Conservation (phyloP, 805 yeast genomes). For the Candida ovalis region DNA sequence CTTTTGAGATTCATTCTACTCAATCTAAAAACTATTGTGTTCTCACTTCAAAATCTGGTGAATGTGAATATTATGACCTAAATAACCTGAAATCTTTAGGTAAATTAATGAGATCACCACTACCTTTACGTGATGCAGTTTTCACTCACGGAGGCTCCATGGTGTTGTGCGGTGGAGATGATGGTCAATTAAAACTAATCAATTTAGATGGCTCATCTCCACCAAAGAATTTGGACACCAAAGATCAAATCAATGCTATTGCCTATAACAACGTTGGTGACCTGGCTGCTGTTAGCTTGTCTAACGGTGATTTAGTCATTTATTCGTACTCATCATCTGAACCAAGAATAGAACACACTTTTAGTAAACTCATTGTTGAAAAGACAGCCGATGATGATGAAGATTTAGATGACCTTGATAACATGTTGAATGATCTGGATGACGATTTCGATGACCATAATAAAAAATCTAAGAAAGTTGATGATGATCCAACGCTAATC, state of each 20-base stretch:
- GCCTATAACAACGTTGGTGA: slow-evolving; percentile 58
- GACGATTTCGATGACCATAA: slow-evolving; percentile 20
- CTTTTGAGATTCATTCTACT: slow-evolving; percentile 29
- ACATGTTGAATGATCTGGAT: slow-evolving; percentile 28
- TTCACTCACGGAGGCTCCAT: slow-evolving; percentile 61
- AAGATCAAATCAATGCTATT: slow-evolving; percentile 55
- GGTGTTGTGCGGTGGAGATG: slow-evolving; percentile 64
- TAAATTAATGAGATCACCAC: slow-evolving; percentile 39
- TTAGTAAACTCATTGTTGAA: slow-evolving; percentile 37
- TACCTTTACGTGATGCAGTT: slow-evolving; percentile 48
- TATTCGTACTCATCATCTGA: slow-evolving; percentile 52
- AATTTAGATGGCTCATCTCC: slow-evolving; percentile 36
- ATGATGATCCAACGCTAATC: slow-evolving; percentile 14
- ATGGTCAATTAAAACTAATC: slow-evolving; percentile 49
- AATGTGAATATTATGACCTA: slow-evolving; percentile 39
- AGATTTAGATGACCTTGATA: slow-evolving; percentile 39
- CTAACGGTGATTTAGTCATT: slow-evolving; percentile 56
- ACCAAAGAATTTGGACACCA: slow-evolving; percentile 32
- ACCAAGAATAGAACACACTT: slow-evolving; percentile 47
- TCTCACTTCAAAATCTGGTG: slow-evolving; percentile 41
- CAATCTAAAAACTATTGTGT: slow-evolving; percentile 17
- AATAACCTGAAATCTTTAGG: slow-evolving; percentile 20
- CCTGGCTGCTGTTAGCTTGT: slow-evolving; percentile 50
- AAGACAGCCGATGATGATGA: slow-evolving; percentile 30
- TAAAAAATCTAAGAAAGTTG: slow-evolving; percentile 32